Base-by-base conservation (phyloP, 495 filamentous ascomycete species). In the Acidomyces sp. region DNA sequence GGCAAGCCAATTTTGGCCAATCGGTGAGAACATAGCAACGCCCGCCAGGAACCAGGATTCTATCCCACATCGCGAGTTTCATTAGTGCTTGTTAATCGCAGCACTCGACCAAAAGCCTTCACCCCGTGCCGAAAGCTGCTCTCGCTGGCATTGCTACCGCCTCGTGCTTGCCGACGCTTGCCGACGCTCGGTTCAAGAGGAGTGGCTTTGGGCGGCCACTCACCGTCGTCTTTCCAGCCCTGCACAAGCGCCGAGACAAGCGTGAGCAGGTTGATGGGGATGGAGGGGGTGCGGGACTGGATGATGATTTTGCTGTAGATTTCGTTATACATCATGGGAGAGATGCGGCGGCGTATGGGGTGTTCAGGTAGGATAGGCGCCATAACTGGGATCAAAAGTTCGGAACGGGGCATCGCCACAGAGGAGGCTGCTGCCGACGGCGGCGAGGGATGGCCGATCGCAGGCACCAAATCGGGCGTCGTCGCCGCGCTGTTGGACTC, bases 151-250 rank as follows among this genome's bases (percentile, higher is more conserved):
- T 30, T 30, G 19, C 6, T 17, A 16, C 37, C 21, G 21, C 38
- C 29, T 18, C 27, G 17, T 4, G 18, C 19, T 24, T 16, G 23
- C 34, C 42, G 37, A 24, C 46, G 34, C 44, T 46, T 58, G 28
- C 49, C 33, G 11, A 54, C 52, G 9, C 46, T 45, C 1, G 54
- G 48, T 34, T 60, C 60, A 25, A 50, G 33, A 12, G 47, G 6
- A 16, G 12, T 40, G n/a, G 35, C 41, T 39, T 78, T 80, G 15
- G 88, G 84, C 1, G 90, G 90, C 90, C 90, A 97, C 55, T 93
- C 80, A 15, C 85, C 90, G 54, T 92, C 86, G 30, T 80, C 70
- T 58, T 92, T 88, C 90, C 90, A 96, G 23, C 90, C 90, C 28
- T 78, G 70, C 2, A 96, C 86, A 51, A 88, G 78, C 21, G 82